Evolutionary conservation across 352 stramenopile species (phyloP).

Genomic region (Pythium chondricola): DNA sequence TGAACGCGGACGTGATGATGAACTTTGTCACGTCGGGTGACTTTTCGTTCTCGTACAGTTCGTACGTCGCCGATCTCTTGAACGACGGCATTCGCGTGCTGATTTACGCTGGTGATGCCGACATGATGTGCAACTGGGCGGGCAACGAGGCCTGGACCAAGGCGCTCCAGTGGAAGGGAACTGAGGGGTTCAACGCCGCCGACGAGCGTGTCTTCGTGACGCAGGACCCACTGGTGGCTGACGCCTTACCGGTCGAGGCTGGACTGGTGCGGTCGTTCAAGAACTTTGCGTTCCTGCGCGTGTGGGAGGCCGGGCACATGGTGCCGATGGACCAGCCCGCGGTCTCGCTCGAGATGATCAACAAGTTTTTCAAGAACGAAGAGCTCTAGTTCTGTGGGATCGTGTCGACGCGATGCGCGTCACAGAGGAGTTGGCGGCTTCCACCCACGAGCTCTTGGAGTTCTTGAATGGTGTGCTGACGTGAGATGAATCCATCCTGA

Average conservation of each 20-base stretch:
- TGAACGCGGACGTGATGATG: slow-evolving; percentile 82
- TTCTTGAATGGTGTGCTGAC: not conserved
- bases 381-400: slow-evolving; percentile 20
- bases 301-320: slow-evolving; percentile 50
- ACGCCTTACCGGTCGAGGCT: slow-evolving; percentile 6
- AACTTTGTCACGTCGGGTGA: slow-evolving; percentile 71
- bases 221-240: not conserved
- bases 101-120: slow-evolving; percentile 92
- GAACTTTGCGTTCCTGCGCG: slow-evolving; percentile 33
- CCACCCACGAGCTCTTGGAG: not conserved
- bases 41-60: slow-evolving; percentile 84
- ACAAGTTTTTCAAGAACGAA: slow-evolving; percentile 42
- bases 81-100: slow-evolving; percentile 46
- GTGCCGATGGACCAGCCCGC: slow-evolving; percentile 42
- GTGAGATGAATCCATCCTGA: no score
- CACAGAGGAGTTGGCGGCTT: not conserved
- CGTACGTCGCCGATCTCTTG: slow-evolving; percentile 70
- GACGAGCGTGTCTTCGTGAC: slow-evolving; percentile 9
- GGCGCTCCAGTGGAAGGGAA: slow-evolving; percentile 79
- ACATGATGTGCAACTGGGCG: slow-evolving; percentile 94
- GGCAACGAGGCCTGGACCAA: slow-evolving; percentile 89
- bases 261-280: slow-evolving; percentile 25
- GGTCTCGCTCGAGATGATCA: slow-evolving; percentile 44
- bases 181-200: slow-evolving; percentile 60
- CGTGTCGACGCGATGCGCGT: not conserved